Evolutionary conservation across 176 grass and related monocot species (phyloP), one percentile per base, ranked within the genome.

Genomic region (Stipa capillata): DNA sequence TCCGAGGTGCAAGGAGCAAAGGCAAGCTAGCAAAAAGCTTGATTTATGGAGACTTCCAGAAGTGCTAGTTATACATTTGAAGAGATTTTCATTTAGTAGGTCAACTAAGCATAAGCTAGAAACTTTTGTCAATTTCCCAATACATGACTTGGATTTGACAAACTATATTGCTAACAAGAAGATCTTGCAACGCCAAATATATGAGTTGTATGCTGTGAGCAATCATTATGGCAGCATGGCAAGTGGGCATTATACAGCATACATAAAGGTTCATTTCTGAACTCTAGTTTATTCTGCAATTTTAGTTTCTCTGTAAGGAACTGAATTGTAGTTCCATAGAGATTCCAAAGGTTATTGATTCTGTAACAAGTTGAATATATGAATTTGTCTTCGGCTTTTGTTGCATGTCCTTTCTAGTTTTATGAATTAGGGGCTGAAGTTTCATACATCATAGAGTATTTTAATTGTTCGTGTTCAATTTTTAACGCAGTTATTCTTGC

Each of bases 191-290:
- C 83, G 81, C 35, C 88, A 93, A 69, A 81, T 84, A 54, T 99
- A 95, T 45, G 90, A 99, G 52, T 43, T 99, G 25, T 99, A 99
- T 87, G 96, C 92, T 48, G 82, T 95, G 66, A 99, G 90, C 78
- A 99, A 99, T 84, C 96, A 99, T 78, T 99, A 95, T 7, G 96
- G 96, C 49, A 99, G 88, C 69, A 99, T 99, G 96, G 96, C 88
- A 12, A 95, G 96, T 60, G 96, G 96, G 47, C 96, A 99, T 87
- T 99, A 99, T 79, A 99, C 96, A 36, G 92, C 96, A 64, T 84
- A 95, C 40, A 95, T 99, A 64, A 99, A 99, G 96, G 96, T 95
- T 81, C 17, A 35, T 61, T 65, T 87, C 48, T 70, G 40, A 40
- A 31, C 41, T 69, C 29, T 53, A 60, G 6, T 59, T 49, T 55